phyloP scores from a whole-genome alignment of 2,329 filamentous ascomycete species.

The Fusarium sulawesiense region DNA sequence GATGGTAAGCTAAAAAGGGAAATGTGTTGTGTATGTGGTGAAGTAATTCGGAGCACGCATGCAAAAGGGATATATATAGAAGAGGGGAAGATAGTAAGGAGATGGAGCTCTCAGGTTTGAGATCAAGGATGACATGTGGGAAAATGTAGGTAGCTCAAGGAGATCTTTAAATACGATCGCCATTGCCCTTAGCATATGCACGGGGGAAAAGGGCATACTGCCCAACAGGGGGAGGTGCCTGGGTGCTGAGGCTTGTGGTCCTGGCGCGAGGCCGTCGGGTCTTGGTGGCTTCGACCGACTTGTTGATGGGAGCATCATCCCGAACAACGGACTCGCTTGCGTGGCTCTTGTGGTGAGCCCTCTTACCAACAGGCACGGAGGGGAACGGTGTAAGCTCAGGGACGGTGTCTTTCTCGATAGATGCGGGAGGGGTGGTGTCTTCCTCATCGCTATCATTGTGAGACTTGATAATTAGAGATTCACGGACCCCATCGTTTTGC shows the following conservation, averaged over 20 bases:
- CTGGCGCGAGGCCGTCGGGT: slow-evolving; percentile 56
- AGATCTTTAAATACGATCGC: slow-evolving; percentile 49
- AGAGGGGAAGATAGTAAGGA: slow-evolving; percentile 1
- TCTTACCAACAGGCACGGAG: slow-evolving; percentile 37
- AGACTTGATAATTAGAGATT: slow-evolving; percentile 41
- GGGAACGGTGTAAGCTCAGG: slow-evolving; percentile 52
- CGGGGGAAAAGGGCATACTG: slow-evolving; percentile 61
- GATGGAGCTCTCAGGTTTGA: slow-evolving; percentile 8
- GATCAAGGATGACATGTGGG: neutral
- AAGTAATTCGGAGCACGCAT: slow-evolving; percentile 1
- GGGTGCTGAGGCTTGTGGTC: slow-evolving; percentile 60
- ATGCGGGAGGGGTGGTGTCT: slow-evolving; percentile 40
- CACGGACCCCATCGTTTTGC: slow-evolving; percentile 48
- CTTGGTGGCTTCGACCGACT: slow-evolving; percentile 48
- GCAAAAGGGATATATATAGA: slow-evolving; percentile 6
- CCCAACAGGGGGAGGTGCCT: slow-evolving; percentile 57
- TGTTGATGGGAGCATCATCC: slow-evolving; percentile 45
- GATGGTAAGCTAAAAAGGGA: neutral
- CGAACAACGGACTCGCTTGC: slow-evolving; percentile 53
- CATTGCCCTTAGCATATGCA: slow-evolving; percentile 47
- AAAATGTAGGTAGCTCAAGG: slow-evolving; percentile 12
- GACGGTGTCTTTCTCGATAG: slow-evolving; percentile 50
- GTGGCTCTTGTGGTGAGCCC: slow-evolving; percentile 51
- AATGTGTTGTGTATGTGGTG: slow-evolving; percentile 7
- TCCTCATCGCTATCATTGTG: slow-evolving; percentile 41